Conservation (phyloP, 2,329 filamentous ascomycete genomes). For the Ramichloridium luteum region DNA sequence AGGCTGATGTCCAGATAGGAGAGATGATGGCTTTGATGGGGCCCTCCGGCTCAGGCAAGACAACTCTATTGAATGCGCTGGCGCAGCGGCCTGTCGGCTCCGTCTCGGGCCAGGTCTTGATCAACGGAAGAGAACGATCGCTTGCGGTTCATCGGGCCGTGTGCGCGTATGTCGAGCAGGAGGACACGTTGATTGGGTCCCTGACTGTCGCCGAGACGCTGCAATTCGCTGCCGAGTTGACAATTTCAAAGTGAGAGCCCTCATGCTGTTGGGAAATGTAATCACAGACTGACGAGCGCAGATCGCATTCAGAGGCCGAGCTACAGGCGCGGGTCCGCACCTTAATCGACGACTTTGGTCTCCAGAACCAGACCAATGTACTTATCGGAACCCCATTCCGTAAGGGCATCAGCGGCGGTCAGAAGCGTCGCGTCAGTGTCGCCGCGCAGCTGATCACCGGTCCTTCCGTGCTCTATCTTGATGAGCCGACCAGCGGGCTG, state of each 20-base stretch:
- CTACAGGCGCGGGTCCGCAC: slow-evolving; percentile 43
- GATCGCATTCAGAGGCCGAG: not conserved
- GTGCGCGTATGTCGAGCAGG: slow-evolving; percentile 70
- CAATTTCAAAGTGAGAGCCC: slow-evolving; percentile 36
- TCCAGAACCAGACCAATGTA: slow-evolving; percentile 52
- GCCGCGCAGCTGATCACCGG: slow-evolving; percentile 67
- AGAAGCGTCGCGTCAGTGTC: slow-evolving; percentile 66
- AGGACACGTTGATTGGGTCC: slow-evolving; percentile 67
- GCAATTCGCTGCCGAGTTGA: slow-evolving; percentile 57
- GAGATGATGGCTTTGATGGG: slow-evolving; percentile 70
- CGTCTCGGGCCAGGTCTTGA: slow-evolving; percentile 38
- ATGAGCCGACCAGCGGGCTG: slow-evolving; percentile 70
- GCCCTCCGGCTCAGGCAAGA: slow-evolving; percentile 58
- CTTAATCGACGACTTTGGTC: slow-evolving; percentile 57
- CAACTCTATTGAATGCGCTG: slow-evolving; percentile 66
- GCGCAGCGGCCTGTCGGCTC: slow-evolving; percentile 45
- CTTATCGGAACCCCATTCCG: slow-evolving; percentile 67
- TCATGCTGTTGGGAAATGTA: too few relatives aligned
- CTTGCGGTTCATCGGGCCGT: slow-evolving; percentile 36
- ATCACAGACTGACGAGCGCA: too few relatives aligned
- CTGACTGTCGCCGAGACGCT: slow-evolving; percentile 68
- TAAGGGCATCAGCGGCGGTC: slow-evolving; percentile 70
- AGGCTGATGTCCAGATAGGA: slow-evolving; percentile 37
- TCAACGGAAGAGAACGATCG: slow-evolving; percentile 44
- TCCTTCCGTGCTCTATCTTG: slow-evolving; percentile 65